Conservation (phyloP, 176 grass and related monocot genomes). For the Poa pratensis region DNA sequence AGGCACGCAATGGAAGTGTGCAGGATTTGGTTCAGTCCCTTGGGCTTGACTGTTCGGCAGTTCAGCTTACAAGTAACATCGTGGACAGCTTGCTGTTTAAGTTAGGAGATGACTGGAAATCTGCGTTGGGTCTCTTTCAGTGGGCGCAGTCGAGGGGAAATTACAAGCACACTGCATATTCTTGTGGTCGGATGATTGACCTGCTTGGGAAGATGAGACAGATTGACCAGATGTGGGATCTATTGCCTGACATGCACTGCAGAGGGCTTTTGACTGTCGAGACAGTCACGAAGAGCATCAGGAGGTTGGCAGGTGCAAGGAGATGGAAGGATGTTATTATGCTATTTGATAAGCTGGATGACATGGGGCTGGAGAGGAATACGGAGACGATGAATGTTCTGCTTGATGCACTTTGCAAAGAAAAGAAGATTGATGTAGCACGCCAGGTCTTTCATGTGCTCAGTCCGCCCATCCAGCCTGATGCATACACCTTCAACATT, state of each 20-base stretch:
- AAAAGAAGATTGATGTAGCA: constrained; percentile 73
- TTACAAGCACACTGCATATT: constrained; percentile 63
- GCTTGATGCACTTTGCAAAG: constrained; percentile 86
- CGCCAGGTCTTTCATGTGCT: constrained; percentile 59
- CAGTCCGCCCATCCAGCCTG: constrained; percentile 57
- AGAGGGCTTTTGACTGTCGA: constrained; percentile 62
- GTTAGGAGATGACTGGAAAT: constrained; percentile 89
- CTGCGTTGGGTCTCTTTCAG: constrained; percentile 72
- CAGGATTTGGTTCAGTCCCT: constrained; percentile 67
- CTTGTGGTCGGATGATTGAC: constrained; percentile 79
- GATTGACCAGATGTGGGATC: constrained; percentile 75
- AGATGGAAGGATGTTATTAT: constrained; percentile 69
- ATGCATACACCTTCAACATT: constrained; percentile 86
- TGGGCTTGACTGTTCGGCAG: constrained; percentile 42
- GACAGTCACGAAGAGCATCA: constrained; percentile 71
- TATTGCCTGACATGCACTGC: constrained; percentile 61
- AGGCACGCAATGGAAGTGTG: constrained; percentile 47
- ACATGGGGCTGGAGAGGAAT: constrained; percentile 67
- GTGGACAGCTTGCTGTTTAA: constrained; percentile 68
- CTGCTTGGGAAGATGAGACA: constrained; percentile 87
- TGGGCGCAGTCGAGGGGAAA: constrained; percentile 65
- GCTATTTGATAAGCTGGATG: constrained; percentile 73
- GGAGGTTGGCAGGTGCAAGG: constrained; percentile 74
- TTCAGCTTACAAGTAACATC: constrained; percentile 53
- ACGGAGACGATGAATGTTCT: constrained; percentile 78